A percentile compares a stretch with the other conserved stretches of the same genome.
Evolutionary conservation across 148 eudicot species (phyloP).

Genomic region (Polygonum maritimum): DNA sequence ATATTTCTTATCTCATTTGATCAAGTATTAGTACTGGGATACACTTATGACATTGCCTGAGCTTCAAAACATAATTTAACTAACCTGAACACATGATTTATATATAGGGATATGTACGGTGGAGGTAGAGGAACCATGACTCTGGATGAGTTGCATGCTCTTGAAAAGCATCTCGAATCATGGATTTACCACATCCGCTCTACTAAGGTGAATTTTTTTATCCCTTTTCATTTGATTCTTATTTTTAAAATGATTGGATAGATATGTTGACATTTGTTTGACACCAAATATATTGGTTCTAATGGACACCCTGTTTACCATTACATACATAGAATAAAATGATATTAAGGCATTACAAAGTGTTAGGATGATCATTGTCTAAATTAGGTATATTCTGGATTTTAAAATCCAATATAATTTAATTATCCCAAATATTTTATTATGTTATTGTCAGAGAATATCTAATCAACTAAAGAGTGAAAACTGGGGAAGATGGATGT

Average conservation of each 20-base stretch:
- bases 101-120: conserved; percentile 57
- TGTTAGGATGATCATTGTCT: not conserved
- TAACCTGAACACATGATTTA: not conserved
- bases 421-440: too few species aligned
- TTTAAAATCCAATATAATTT: too few species aligned
- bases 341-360: not conserved
- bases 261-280: not conserved
- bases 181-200: conserved; percentile 83
- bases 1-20: not conserved
- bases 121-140: conserved; percentile 66
- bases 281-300: not conserved
- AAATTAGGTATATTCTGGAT: not conserved
- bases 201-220: conserved; percentile 43
- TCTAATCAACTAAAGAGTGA: too few species aligned
- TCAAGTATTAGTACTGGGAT: not conserved
- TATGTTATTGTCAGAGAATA: too few species aligned
- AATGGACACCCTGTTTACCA: not conserved
- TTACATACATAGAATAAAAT: not conserved
- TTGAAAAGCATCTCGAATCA: conserved; percentile 80
- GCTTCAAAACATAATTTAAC: not conserved
- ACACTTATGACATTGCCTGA: not conserved
- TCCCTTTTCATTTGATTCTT: not conserved
- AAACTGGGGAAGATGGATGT: too few species aligned
- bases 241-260: not conserved
- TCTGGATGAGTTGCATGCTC: conserved; percentile 61